phyloP scores from a whole-genome alignment of 768 basidiomycete species.

The Sutorius australiensis region DNA sequence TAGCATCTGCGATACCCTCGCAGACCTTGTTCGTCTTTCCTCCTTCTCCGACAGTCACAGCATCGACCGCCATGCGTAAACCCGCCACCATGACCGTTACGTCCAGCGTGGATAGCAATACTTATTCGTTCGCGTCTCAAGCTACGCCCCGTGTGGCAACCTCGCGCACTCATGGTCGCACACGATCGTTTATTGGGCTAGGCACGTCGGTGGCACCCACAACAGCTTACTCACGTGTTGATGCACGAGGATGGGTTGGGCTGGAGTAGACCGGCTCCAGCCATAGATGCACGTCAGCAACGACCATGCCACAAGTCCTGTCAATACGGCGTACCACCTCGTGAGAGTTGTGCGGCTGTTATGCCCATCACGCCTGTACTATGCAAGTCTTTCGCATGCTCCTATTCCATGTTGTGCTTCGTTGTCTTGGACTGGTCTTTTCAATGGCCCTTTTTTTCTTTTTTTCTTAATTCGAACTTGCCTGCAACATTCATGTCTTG shows the following conservation, averaged over 20 bases:
- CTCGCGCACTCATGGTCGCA: slow-evolving; percentile 61
- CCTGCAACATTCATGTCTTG: slow-evolving; percentile 28
- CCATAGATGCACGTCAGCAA: slow-evolving; percentile 1
- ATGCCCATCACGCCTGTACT: slow-evolving; percentile 17
- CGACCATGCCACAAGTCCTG: slow-evolving; percentile 9
- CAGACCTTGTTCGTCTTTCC: slow-evolving; percentile 88
- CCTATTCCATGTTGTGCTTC: slow-evolving; percentile 22
- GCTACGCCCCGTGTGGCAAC: slow-evolving; percentile 69
- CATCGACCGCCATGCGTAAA: slow-evolving; percentile 48
- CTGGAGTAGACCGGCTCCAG: slow-evolving; percentile 34
- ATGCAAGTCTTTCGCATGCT: slow-evolving; percentile 22
- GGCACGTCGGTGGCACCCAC: slow-evolving; percentile 69
- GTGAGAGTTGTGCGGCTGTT: slow-evolving; percentile 6
- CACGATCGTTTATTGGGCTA: slow-evolving; percentile 71
- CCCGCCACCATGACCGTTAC: slow-evolving; percentile 82
- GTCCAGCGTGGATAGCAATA: slow-evolving; percentile 46
- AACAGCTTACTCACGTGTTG: slow-evolving; percentile 78
- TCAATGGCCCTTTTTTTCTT: background rate
- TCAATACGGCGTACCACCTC: slow-evolving; percentile 9
- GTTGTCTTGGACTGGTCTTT: slow-evolving; percentile 21
- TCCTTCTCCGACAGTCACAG: slow-evolving; percentile 60
- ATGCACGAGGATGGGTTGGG: slow-evolving; percentile 77
- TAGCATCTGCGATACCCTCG: slow-evolving; percentile 51
- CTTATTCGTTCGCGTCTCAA: slow-evolving; percentile 54
- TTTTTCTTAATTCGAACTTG: slow-evolving; percentile 14